Percentiles rank a stretch among this genome's conserved stretches.
Conservation (phyloP, 257 asterid genomes). For the Solanum medicagineum region DNA sequence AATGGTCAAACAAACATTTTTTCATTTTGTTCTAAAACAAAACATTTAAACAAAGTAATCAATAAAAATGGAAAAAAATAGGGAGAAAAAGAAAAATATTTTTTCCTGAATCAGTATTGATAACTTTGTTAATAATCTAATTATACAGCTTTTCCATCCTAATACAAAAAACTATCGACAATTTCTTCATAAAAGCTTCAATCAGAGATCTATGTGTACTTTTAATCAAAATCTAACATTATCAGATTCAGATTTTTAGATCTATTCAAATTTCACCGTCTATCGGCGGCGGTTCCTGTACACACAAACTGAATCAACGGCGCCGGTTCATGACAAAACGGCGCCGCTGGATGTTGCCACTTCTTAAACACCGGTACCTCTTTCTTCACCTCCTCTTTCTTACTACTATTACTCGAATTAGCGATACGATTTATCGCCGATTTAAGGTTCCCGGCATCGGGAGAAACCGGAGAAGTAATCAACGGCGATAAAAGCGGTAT, state of each 20-base stretch:
- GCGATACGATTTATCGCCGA: neutral
- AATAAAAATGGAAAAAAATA: neutral
- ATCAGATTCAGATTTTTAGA: neutral
- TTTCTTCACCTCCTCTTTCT: neutral
- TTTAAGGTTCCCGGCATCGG: neutral
- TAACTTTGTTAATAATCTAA: neutral
- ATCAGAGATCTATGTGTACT: neutral
- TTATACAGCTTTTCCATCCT: neutral
- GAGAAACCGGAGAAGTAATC: conserved; percentile 2
- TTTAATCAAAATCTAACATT: neutral
- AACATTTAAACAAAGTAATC: no score
- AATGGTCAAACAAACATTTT: no score
- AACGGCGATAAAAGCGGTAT: conserved; percentile 14
- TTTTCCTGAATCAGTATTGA: neutral
- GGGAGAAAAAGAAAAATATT: neutral
- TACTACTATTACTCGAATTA: neutral
- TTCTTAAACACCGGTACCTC: conserved; percentile 16
- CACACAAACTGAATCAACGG: conserved; percentile 37
- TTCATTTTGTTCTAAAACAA: no score
- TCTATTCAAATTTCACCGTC: conserved; percentile 3
- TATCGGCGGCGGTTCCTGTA: conserved; percentile 26
- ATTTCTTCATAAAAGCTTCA: neutral
- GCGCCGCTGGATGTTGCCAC: conserved; percentile 74
- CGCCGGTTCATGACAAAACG: conserved; percentile 40
- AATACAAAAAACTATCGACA: neutral